Base-by-base conservation (phyloP, 1,284 basidiomycete genomes). In the Microbotryum violaceum region DNA sequence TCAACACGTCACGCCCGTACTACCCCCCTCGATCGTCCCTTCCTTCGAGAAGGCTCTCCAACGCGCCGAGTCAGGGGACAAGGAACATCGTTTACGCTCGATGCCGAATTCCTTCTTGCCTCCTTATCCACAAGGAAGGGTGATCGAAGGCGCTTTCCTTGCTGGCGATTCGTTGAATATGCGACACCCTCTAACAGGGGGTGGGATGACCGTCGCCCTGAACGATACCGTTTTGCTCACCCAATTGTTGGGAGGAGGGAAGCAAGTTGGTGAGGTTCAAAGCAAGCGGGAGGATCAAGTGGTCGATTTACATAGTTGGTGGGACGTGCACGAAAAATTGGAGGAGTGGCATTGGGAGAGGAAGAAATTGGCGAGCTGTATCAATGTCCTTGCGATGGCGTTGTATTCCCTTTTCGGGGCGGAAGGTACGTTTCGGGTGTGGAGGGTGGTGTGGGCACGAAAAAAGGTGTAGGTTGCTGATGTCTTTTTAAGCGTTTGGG, bases 141-240 rank as follows among this genome's bases (percentile, higher is more conserved):
- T 73, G 8, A 69, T 85, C 64, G 79, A 84, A 58, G 92, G 93
- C 23, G 85, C 86, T 9, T 80, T 98, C 66, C 82, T 98, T 60
- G 80, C 97, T 48, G 96, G 96, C 6, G 96, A 98, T 75, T 86
- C 94, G 1, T 94, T 92, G 87, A 99, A 98, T 75, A 98, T 98
- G 93, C 87, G 96, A 1, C 96, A 99, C 76, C 94, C 96, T 0
- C 81, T 99, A 14, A 98, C 94, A 0, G 96, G 96, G 12, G 94
- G 91, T 21, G 92, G 92, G 7, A 97, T 97, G 92, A 92, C 90
- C 1, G 91, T 94, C 49, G 91, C 90, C 2, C 79, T 96, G 60
- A 82, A 85, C 73, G 92, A 96, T 70, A 87, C 88, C 18, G 85
- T 91, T 20, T 72, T 88, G 23, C 79, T 96, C 10, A 81, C 84